phyloP scores from a whole-genome alignment of 192 early-diverging fungal genomes.

The Mortierella alpina region DNA sequence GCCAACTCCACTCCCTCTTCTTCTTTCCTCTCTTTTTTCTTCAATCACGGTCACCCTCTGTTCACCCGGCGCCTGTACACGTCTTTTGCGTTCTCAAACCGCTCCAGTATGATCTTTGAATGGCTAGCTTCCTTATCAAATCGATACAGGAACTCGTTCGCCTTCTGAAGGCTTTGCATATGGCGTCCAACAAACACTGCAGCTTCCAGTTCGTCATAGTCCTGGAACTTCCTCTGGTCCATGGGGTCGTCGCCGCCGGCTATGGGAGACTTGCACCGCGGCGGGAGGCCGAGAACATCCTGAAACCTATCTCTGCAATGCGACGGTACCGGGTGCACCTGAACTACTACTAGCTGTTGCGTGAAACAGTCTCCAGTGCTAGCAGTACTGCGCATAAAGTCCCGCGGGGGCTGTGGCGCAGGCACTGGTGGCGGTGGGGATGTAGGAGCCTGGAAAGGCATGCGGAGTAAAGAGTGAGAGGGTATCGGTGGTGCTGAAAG shows the following conservation, averaged over 20 bases:
- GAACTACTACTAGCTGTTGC: too few relatives aligned
- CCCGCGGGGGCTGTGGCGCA: not conserved
- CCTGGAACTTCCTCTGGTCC: not conserved
- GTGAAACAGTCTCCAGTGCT: not conserved
- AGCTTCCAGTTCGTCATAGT: conserved; percentile 14
- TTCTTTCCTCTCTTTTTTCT: not conserved
- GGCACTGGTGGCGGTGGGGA: conserved; percentile 3
- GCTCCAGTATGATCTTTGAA: not conserved
- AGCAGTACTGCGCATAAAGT: not conserved
- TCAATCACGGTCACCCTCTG: not conserved
- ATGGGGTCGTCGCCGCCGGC: not conserved
- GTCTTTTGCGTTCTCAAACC: conserved; percentile 6
- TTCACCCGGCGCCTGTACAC: conserved; percentile 8
- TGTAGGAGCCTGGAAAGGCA: not conserved
- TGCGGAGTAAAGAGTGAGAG: too few relatives aligned
- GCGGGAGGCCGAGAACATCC: not conserved
- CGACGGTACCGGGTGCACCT: too few relatives aligned
- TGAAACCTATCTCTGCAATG: too few relatives aligned
- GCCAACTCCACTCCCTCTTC: not conserved
- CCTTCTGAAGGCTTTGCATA: conserved; percentile 21
- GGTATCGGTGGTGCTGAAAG: too few relatives aligned
- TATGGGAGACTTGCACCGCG: not conserved
- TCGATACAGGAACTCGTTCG: conserved; percentile 14
- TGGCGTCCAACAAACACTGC: conserved; percentile 20
- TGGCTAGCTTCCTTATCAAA: conserved; percentile 14